Conservation (phyloP, 2,329 filamentous ascomycete species). For the Calonectria fujianensis region DNA sequence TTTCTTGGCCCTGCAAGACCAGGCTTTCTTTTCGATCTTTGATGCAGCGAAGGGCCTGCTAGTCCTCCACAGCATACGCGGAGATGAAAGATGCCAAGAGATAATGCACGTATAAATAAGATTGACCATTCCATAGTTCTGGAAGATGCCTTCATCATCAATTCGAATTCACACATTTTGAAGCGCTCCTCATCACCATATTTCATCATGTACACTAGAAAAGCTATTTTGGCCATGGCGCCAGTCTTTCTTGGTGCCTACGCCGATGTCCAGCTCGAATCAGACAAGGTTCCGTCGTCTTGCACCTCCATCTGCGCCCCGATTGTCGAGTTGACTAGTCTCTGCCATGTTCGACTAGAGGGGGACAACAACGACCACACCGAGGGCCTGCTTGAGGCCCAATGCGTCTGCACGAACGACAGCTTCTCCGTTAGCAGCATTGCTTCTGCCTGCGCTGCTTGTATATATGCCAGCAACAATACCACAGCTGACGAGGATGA, state of each 20-base stretch:
- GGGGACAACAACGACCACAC: conserved; percentile 56
- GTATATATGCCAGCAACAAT: conserved; percentile 55
- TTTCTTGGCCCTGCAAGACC: not conserved
- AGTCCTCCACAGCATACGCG: not conserved
- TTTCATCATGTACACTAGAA: conserved; percentile 55
- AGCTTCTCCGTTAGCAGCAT: conserved; percentile 63
- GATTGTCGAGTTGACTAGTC: conserved; percentile 58
- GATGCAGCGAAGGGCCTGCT: not conserved
- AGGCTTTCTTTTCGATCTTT: not conserved
- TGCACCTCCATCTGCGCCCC: conserved; percentile 62
- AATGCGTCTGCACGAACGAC: conserved; percentile 65
- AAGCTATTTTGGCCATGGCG: conserved; percentile 55
- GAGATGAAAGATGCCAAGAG: not conserved
- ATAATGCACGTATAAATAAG: not conserved
- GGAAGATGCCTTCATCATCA: not conserved
- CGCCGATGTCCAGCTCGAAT: conserved; percentile 60
- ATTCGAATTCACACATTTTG: not conserved
- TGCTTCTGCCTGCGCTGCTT: conserved; percentile 62
- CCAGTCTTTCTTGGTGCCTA: conserved; percentile 55
- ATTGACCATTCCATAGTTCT: no score
- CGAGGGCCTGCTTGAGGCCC: conserved; percentile 62
- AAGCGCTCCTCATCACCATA: not conserved
- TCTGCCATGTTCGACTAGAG: conserved; percentile 59
- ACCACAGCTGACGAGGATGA: conserved; percentile 44
- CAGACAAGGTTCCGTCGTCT: conserved; percentile 58